Conservation (phyloP, 2,329 filamentous ascomycete species). For the Dactylellina leptospora region DNA sequence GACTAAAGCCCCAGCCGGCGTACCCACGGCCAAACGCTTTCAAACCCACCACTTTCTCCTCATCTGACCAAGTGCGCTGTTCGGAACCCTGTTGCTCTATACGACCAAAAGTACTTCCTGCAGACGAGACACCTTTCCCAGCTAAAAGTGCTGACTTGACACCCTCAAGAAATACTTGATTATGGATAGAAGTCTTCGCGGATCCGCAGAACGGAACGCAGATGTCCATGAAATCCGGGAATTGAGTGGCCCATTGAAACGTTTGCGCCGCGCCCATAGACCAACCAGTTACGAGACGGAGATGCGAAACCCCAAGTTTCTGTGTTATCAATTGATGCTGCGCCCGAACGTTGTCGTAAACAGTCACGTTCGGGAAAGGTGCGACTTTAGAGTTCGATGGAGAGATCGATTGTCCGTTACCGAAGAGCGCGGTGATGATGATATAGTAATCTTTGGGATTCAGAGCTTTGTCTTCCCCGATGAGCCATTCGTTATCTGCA, state of each 20-base stretch:
- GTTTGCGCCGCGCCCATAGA: constrained; percentile 75
- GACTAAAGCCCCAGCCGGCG: constrained; percentile 82
- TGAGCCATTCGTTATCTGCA: constrained; percentile 77
- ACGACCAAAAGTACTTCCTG: constrained; percentile 62
- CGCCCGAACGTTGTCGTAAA: constrained; percentile 75
- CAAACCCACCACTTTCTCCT: constrained; percentile 68
- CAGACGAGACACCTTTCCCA: constrained; percentile 61
- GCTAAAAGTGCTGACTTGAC: constrained; percentile 70
- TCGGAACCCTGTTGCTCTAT: constrained; percentile 59
- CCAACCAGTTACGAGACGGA: constrained; percentile 73
- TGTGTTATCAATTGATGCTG: constrained; percentile 73
- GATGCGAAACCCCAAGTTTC: constrained; percentile 69
- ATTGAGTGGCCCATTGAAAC: constrained; percentile 72
- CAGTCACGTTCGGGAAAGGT: constrained; percentile 70
- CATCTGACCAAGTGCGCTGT: constrained; percentile 65
- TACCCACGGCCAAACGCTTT: constrained; percentile 79
- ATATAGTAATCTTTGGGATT: constrained; percentile 73
- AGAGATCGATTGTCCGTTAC: constrained; percentile 73
- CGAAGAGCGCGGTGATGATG: constrained; percentile 74
- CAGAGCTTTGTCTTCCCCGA: constrained; percentile 72
- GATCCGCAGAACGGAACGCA: constrained; percentile 72
- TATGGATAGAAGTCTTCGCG: constrained; percentile 72
- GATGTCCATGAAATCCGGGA: constrained; percentile 72
- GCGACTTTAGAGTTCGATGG: constrained; percentile 70
- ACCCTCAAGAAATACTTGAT: constrained; percentile 74